Conservation (phyloP, 805 yeast species). For the Zygosaccharomyces pseudorouxii region DNA sequence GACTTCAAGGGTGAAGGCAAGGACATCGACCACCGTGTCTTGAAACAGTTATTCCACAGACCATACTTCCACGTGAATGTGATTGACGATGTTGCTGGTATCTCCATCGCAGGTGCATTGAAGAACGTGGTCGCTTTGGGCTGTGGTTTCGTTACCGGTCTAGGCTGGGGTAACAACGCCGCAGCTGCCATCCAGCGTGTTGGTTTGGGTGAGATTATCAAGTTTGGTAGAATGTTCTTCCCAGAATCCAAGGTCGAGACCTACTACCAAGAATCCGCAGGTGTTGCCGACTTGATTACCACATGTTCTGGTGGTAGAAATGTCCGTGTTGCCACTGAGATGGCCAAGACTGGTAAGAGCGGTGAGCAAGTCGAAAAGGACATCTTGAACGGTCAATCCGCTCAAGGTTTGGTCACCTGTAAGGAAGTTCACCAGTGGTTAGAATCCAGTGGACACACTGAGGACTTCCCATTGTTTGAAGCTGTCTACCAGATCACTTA, state of each 20-base stretch:
- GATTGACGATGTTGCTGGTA: conserved; percentile 90
- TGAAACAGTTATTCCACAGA: conserved; percentile 89
- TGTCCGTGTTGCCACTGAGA: conserved; percentile 80
- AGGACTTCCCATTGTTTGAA: conserved; percentile 68
- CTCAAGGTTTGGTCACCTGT: conserved; percentile 91
- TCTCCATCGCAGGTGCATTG: conserved; percentile 93
- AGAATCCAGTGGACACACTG: conserved; percentile 40
- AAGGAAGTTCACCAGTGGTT: conserved; percentile 87
- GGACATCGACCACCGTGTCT: conserved; percentile 60
- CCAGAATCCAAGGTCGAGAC: conserved; percentile 70
- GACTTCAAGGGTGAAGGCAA: conserved; percentile 47
- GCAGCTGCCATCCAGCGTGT: conserved; percentile 96
- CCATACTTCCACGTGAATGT: conserved; percentile 97
- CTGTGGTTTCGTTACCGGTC: conserved; percentile 95
- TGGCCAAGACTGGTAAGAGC: conserved; percentile 72
- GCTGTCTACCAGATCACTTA: conserved; percentile 77
- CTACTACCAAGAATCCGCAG: conserved; percentile 90
- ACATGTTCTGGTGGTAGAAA: conserved; percentile 98
- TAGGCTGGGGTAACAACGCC: conserved; percentile 99
- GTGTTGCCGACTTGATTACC: conserved; percentile 97
- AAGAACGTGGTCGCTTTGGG: conserved; percentile 95
- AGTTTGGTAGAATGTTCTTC: conserved; percentile 79
- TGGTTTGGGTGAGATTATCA: conserved; percentile 85
- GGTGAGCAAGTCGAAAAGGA: conserved; percentile 82
- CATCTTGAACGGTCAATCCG: conserved; percentile 89